Percentiles rank a stretch among this genome's conserved stretches.
These are phyloP conservation scores for Quercus lobata DNA, from an alignment of 331 rosid genomes.

Conservation along the genomic window DNA sequence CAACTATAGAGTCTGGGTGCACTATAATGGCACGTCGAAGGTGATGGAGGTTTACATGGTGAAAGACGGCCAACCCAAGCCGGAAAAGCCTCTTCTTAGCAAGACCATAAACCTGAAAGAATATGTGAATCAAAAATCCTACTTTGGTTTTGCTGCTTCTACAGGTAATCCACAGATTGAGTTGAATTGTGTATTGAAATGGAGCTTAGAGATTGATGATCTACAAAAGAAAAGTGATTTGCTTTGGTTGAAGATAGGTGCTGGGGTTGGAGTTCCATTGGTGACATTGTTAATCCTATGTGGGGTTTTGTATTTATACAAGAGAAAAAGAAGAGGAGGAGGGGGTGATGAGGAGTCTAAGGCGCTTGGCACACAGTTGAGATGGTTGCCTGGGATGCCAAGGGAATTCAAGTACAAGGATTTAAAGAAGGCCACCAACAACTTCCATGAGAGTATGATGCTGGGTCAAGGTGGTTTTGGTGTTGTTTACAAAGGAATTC, in stretches of 20 bases:
- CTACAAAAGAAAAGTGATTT: slow-evolving; percentile 1
- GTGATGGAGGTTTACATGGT: slow-evolving; percentile 39
- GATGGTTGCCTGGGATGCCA: slow-evolving; percentile 47
- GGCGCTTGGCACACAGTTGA: slow-evolving; percentile 24
- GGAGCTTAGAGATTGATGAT: slow-evolving; percentile 31
- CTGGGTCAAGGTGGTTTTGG: slow-evolving; percentile 53
- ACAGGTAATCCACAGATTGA: slow-evolving; percentile 32
- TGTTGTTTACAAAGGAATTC: slow-evolving; percentile 42
- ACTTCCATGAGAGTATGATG: slow-evolving; percentile 39
- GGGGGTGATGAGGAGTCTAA: slow-evolving; percentile 21
- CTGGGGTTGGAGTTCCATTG: slow-evolving; percentile 30
- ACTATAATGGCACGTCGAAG: slow-evolving; percentile 32
- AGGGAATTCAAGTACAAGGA: slow-evolving; percentile 46
- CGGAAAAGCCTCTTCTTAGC: slow-evolving; percentile 22
- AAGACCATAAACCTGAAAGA: slow-evolving; percentile 29
- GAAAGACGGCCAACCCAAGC: slow-evolving; percentile 4
- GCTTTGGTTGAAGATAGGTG: slow-evolving; percentile 28
- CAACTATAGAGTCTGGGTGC: slow-evolving; percentile 32
- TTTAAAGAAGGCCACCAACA: slow-evolving; percentile 38
- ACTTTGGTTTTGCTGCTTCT: slow-evolving; percentile 45
- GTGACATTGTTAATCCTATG: neutral
- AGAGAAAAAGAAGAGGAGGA: slow-evolving; percentile 16
- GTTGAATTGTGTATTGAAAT: slow-evolving; percentile 36
- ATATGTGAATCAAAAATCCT: slow-evolving; percentile 25
- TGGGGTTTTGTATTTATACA: neutral